Evolutionary conservation across 2,329 filamentous ascomycete genomes (phyloP), one percentile per base, ranked within the genome.

Genomic region (Aureobasidium sp.): DNA sequence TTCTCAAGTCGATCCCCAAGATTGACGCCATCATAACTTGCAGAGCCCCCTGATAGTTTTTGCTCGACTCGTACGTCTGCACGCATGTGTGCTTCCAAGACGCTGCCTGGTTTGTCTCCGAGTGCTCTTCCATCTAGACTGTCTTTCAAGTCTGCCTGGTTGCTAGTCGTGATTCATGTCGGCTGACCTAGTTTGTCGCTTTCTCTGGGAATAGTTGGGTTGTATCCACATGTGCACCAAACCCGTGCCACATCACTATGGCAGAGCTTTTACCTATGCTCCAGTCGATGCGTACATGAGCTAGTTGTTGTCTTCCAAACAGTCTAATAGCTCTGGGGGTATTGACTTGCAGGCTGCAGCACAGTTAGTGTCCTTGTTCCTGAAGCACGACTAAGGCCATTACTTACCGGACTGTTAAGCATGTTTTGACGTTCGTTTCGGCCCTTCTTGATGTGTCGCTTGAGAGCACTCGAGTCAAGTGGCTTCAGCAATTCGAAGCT

Each of bases 391-490:
- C 1, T 17, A 8, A 45, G 1, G 2, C 8, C 14, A 37, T 8
- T 40, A 87, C 90, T 78, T 86, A 95, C 91, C 72, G 93, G 93
- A 79, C 91, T 96, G 81, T 96, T 97, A 64, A 97, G 82, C 84
- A 96, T 95, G 76, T 87, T 93, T 75, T 96, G 91, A 64, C 93
- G 84, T 81, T 95, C 95, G 77, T 92, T 96, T 64, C 92, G 84
- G 65, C 92, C 92, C 79, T 97, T 97, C 81, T 99, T 99, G 76
- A 99, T 99, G 72, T 99, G 94, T 69, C 88, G 97, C 82, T 99
- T 99, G 65, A 99, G 81, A 37, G 93, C 93, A 69, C 90, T 95
- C 14, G 92, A 97, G 75, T 99, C 94, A 50, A 99, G 82, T 8
- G 94, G 94, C 75, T 99, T 99, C 64, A 99, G 82, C 17, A 99